These are phyloP conservation scores for Yamadazyma taylorii DNA, from an alignment of 1,139 yeast species.

Conservation along the genomic window DNA sequence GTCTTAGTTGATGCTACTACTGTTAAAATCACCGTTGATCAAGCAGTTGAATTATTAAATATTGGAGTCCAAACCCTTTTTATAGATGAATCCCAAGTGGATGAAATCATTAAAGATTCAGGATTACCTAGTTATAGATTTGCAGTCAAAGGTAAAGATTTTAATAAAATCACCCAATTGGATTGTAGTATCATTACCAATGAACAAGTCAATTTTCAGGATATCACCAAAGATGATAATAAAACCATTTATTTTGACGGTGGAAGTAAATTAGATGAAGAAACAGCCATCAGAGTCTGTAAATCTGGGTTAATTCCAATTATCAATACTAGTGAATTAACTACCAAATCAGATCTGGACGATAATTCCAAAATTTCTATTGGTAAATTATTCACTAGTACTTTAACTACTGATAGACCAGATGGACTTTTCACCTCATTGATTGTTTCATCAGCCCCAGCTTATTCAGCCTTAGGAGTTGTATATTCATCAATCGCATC, in stretches of 20 bases:
- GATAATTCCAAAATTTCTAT: slow-evolving; percentile 40
- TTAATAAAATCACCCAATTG: slow-evolving; percentile 12
- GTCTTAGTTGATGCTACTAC: slow-evolving; percentile 36
- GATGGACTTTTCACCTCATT: slow-evolving; percentile 87
- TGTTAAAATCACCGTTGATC: slow-evolving; percentile 31
- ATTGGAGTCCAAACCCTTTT: slow-evolving; percentile 62
- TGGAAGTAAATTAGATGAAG: slow-evolving; percentile 21
- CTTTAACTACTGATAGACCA: slow-evolving; percentile 74
- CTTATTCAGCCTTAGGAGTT: slow-evolving; percentile 68
- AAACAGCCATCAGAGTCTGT: slow-evolving; percentile 31
- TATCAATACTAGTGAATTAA: slow-evolving; percentile 38
- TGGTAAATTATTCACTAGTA: slow-evolving; percentile 52
- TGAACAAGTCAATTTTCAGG: slow-evolving; percentile 19
- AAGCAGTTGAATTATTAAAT: slow-evolving; percentile 58
- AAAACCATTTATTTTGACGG: slow-evolving; percentile 37
- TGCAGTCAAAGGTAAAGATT: slow-evolving; percentile 32
- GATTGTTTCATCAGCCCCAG: slow-evolving; percentile 64
- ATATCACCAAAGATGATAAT: slow-evolving; percentile 37
- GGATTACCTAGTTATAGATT: slow-evolving; percentile 67
- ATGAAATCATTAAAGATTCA: slow-evolving; percentile 35
- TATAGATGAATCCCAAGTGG: slow-evolving; percentile 34
- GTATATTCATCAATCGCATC: slow-evolving; percentile 89
- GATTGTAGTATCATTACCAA: slow-evolving; percentile 26
- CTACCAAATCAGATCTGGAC: slow-evolving; percentile 27
- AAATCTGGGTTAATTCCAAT: slow-evolving; percentile 48